Evolutionary conservation across 805 yeast species (phyloP), one percentile per base, ranked within the genome.

Genomic region (Saccharomycopsis babjevae): DNA sequence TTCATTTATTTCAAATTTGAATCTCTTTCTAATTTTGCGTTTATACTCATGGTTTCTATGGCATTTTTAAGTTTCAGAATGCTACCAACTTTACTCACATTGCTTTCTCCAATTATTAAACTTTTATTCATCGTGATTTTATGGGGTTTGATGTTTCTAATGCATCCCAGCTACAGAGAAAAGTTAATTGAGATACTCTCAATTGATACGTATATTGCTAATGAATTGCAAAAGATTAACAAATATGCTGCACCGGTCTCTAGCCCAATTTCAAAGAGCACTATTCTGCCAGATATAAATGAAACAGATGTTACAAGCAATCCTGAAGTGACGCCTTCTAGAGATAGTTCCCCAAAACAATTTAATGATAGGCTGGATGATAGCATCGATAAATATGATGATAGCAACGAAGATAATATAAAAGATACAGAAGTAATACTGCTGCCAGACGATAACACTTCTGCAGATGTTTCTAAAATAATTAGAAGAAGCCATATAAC

Each of bases 1-100:
- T 83, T 84, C 69, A 81, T 86, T 1, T 85, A 79, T 68, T 89
- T 85, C 70, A 76, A 78, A 61, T 83, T 86, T 69, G 89, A 85
- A 67, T 74, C 79, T 39, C 65, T 84, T 1, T 85, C 90, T 1
- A 71, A 82, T 30, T 73, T 80, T 52, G 74, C 81, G 3, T 86
- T 77, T 67, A 64, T 84, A 22, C 59, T 67, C 0, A 50, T 81
- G 5, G 63, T 81, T 8, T 40, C 63, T 60, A n/a, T 71, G 46
- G 71, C 72, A 39, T 1, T 72, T 0, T 15, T 70, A 52, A 61
- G 79, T 75, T 32, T 72, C 38, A 52, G 67, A 16, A 5, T 13
- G 68, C 68, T 60, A 62, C 73, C 62, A 70, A 75, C 62, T 2
- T 59, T 13, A n/a, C 32, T 77, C 5, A 30, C 68, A 5, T 40